Evolutionary conservation across 2,329 filamentous ascomycete species (phyloP).

Genomic region (Arthrinium puccinioides): DNA sequence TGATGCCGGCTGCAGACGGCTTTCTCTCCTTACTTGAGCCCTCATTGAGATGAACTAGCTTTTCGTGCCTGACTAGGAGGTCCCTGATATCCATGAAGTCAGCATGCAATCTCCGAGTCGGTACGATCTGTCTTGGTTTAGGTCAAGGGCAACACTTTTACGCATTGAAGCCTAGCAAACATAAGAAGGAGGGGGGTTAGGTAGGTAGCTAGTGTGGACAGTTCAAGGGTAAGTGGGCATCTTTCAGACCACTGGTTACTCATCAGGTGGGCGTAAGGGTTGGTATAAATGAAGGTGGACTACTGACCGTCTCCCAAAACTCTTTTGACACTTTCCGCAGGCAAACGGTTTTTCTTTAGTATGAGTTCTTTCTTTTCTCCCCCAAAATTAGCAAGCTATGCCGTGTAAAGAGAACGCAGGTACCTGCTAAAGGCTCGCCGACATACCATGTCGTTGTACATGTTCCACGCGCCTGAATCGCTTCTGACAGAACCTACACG

Average conservation of each 20-base stretch:
- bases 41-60: constrained; percentile 57
- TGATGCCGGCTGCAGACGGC: constrained; percentile 37
- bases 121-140: too few species aligned
- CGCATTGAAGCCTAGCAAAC: too few species aligned
- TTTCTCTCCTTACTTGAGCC: constrained; percentile 48
- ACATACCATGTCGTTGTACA: constrained; percentile 55
- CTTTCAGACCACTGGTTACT: too few species aligned
- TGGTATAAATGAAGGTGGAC: not conserved
- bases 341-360: constrained; percentile 60
- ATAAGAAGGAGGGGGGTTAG: too few species aligned
- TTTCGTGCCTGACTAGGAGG: constrained; percentile 56
- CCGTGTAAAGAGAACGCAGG: too few species aligned
- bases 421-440: too few species aligned
- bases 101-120: too few species aligned
- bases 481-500: constrained; percentile 13
- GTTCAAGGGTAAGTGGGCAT: too few species aligned
- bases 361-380: constrained; percentile 44
- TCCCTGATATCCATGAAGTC: constrained; percentile 60
- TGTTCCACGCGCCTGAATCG: constrained; percentile 59
- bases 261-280: too few species aligned
- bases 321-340: constrained; percentile 56
- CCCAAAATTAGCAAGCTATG: too few species aligned
- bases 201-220: too few species aligned
- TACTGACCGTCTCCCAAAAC: constrained; percentile 54
- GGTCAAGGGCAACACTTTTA: too few species aligned